A percentile compares a stretch with the other conserved stretches of the same genome.
These are phyloP conservation scores for Candida anglica DNA, from an alignment of 805 yeast species.

Conservation along the genomic window DNA sequence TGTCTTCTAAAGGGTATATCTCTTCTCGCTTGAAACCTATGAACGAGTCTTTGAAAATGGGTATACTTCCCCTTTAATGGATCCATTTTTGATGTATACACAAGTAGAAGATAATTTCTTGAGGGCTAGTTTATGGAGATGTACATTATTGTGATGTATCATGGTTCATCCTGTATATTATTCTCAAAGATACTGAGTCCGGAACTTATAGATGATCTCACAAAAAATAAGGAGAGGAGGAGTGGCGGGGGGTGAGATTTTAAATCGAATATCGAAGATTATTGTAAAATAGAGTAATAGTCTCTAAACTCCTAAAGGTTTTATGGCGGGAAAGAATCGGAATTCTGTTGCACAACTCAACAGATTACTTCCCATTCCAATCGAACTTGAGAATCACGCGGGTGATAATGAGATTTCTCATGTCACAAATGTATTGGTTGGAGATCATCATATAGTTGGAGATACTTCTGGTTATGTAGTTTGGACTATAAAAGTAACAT, in stretches of 20 bases:
- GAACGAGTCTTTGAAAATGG: conserved; percentile 44
- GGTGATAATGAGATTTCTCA: conserved; percentile 20
- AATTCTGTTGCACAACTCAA: conserved; percentile 17
- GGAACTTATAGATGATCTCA: too few relatives aligned
- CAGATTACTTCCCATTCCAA: conserved; percentile 35
- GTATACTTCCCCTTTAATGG: conserved; percentile 47
- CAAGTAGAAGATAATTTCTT: too few relatives aligned
- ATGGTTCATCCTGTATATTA: too few relatives aligned
- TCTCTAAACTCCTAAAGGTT: too few relatives aligned
- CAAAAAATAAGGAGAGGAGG: too few relatives aligned
- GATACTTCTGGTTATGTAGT: conserved; percentile 39
- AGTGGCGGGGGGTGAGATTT: too few relatives aligned
- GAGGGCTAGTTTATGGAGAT: too few relatives aligned
- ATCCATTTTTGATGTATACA: conserved; percentile 47
- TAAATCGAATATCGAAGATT: too few relatives aligned
- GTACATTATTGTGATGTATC: too few relatives aligned
- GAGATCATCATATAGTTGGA: conserved; percentile 33
- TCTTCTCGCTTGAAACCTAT: conserved; percentile 57
- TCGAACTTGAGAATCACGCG: conserved; percentile 23
- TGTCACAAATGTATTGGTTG: conserved; percentile 39
- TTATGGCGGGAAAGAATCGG: conserved; percentile 2
- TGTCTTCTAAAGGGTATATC: conserved; percentile 65
- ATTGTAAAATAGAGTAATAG: too few relatives aligned
- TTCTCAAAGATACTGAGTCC: too few relatives aligned
- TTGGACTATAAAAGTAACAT: conserved; percentile 35